A percentile compares a stretch with the other conserved stretches of the same genome.
Conservation (phyloP, 169 alveolate species). For the Plasmodium coatneyi region DNA sequence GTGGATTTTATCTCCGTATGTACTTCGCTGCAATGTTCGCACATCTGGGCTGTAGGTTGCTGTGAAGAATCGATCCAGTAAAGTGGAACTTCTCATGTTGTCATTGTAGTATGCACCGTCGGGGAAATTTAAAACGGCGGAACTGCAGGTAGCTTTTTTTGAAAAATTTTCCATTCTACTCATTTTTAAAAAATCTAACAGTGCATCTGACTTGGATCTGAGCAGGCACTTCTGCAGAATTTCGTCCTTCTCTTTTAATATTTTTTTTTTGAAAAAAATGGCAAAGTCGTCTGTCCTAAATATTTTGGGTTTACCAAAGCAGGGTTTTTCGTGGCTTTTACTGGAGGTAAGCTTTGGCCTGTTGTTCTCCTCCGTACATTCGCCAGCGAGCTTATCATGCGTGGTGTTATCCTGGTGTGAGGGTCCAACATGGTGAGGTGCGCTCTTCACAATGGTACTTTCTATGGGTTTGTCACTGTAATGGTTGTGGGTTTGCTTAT, state of each 20-base stretch:
- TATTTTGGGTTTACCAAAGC: slow-evolving; percentile 72
- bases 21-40: neutral
- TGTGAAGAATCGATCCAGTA: slow-evolving; percentile 49
- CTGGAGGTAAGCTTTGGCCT: slow-evolving; percentile 11
- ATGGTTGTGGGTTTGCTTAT: neutral
- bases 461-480: neutral
- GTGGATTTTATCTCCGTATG: slow-evolving; percentile 17
- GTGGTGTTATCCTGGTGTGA: neutral
- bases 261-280: slow-evolving; percentile 34
- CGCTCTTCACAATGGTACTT: neutral
- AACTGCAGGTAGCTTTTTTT: neutral
- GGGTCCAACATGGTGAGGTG: neutral
- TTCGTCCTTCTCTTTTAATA: slow-evolving; percentile 52
- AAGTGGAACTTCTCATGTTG: neutral
- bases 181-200: slow-evolving; percentile 51
- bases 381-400: neutral
- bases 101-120: neutral
- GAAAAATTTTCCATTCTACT: slow-evolving; percentile 15
- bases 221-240: slow-evolving; percentile 29
- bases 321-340: neutral
- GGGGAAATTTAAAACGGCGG: neutral
- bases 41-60: slow-evolving; percentile 30
- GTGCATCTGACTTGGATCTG: slow-evolving; percentile 68
- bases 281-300: slow-evolving; percentile 59
- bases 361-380: neutral